phyloP scores from a whole-genome alignment of 345 rosid species.

The Jatropha curcas region DNA sequence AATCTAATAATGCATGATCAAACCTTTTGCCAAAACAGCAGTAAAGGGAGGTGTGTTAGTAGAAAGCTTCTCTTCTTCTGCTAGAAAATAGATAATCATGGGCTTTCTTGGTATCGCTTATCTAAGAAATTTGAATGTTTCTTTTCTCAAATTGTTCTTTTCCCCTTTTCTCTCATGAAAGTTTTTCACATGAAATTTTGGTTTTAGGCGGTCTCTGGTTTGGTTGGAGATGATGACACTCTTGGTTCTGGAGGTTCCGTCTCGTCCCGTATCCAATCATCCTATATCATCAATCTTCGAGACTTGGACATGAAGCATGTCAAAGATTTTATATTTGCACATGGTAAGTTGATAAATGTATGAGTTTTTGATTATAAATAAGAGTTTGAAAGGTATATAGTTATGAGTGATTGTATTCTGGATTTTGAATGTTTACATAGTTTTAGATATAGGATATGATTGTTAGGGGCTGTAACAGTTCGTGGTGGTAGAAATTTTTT shows the following conservation, averaged over 20 bases:
- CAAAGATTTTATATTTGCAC: slow-evolving; percentile 89
- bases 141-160: too few relatives aligned
- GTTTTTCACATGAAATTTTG: slow-evolving; percentile 5
- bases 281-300: slow-evolving; percentile 78
- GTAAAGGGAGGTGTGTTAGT: background rate
- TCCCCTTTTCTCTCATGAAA: background rate
- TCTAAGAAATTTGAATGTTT: background rate
- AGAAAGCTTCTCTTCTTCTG: background rate
- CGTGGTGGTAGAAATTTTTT: background rate
- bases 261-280: slow-evolving; percentile 75
- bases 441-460: background rate
- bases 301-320: slow-evolving; percentile 89
- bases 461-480: background rate
- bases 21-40: background rate
- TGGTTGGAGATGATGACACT: slow-evolving; percentile 87
- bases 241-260: slow-evolving; percentile 64
- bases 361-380: background rate
- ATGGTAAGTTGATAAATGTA: slow-evolving; percentile 52
- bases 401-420: background rate
- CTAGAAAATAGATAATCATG: background rate
- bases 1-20: background rate
- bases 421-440: background rate
- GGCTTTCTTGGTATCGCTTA: background rate
- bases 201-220: slow-evolving; percentile 73
- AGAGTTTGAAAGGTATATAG: background rate